Evolutionary conservation across 495 filamentous ascomycete species (phyloP), one percentile per base, ranked within the genome.

Genomic region (Penicillium salamii): DNA sequence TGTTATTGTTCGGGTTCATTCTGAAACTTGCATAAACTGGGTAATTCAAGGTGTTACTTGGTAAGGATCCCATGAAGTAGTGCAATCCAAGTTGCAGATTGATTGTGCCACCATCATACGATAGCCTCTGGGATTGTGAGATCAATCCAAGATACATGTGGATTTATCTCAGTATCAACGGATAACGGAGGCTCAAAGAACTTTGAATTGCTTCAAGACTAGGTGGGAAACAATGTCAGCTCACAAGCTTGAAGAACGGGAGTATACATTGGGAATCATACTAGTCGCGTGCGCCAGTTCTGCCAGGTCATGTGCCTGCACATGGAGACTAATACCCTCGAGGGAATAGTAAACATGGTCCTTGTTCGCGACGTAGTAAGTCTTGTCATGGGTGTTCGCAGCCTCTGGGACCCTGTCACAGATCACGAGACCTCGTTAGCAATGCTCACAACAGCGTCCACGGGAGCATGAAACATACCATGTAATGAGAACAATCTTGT

Each of bases 401-500:
- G 12, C 39, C 39, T 57, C 58, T 0, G 58, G 58, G 0, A 61
- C 58, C 58, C 58, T 61, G 38, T 7, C 28, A 3, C 20, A 9
- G 28, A 13, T 35, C 39, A 5, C 17, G 3, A 11, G 37, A n/a
- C n/a, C n/a, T n/a, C n/a, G 23, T 26, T 8, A 26, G 23, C 23
- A 26, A 3, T 26, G 23, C 23, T 26, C 4, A 26, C 8, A 26
- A 26, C 8, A 4, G 3, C 8, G 23, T 8, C 4, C 4, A n/a
- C 14, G 14, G 15, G 21, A n/a, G 20, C 6, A 37, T 14, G 19
- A 26, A 14, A 49, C 58, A 19, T 54, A 61, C 58, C 58, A 61
- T 8, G 58, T 61, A 29, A 61, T 58, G 28, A 61, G 57, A 11
- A 49, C 58, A 13, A 61, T 34, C 32, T 61, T 61, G 40, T 45